phyloP scores from a whole-genome alignment of 2,329 filamentous ascomycete genomes.

The Epichloe bromicola region DNA sequence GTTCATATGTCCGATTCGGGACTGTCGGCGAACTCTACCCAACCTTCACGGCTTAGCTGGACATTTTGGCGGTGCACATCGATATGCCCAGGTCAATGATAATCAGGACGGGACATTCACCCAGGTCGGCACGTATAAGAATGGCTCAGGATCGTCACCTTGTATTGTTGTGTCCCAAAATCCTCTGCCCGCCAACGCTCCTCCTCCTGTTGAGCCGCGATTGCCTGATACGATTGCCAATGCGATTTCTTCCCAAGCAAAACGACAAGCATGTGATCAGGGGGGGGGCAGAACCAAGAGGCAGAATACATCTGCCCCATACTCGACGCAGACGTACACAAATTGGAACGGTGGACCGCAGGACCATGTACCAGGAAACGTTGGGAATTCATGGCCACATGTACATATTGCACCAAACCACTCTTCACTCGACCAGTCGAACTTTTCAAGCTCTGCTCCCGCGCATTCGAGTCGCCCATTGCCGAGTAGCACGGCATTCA shows the following conservation, averaged over 20 bases:
- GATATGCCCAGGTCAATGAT: slow-evolving; percentile 22
- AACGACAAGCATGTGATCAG: neutral
- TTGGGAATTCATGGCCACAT: neutral
- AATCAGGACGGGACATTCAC: slow-evolving; percentile 28
- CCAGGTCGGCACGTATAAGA: slow-evolving; percentile 15
- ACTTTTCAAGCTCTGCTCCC: neutral
- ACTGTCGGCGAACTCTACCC: slow-evolving; percentile 19
- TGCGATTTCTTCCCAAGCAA: neutral
- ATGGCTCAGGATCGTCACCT: slow-evolving; percentile 11
- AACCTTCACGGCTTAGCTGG: slow-evolving; percentile 12
- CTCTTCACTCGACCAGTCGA: neutral
- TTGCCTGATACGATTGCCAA: neutral
- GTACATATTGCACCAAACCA: neutral
- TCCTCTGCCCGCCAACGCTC: slow-evolving; percentile 9
- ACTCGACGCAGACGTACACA: neutral
- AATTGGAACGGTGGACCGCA: neutral
- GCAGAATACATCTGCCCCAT: neutral
- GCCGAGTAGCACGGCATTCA: neutral
- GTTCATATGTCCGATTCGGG: slow-evolving; percentile 25
- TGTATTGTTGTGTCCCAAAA: slow-evolving; percentile 17
- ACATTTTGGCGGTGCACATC: slow-evolving; percentile 16
- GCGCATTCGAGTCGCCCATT: neutral
- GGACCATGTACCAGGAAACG: neutral
- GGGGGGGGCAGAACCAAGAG: neutral
- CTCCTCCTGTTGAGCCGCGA: slow-evolving; percentile 5